phyloP scores from a whole-genome alignment of 2,329 filamentous ascomycete genomes.

The Fusarium pseudocircinatum region DNA sequence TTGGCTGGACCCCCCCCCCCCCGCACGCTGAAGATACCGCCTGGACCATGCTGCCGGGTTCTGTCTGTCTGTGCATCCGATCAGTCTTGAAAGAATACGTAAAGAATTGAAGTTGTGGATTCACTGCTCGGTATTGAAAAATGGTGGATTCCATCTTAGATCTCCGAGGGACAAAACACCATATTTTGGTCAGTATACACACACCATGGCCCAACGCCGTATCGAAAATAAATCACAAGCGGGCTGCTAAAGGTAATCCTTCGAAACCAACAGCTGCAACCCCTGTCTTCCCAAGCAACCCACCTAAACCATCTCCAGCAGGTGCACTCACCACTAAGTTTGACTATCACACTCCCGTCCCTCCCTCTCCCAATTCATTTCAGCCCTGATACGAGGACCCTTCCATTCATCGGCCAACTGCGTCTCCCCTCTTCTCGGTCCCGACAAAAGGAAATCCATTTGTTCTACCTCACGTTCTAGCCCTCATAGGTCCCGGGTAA shows the following conservation, averaged over 20 bases:
- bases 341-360: conserved; percentile 25
- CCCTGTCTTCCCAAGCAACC: conserved; percentile 21
- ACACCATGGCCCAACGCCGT: not conserved
- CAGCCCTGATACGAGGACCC: conserved; percentile 4
- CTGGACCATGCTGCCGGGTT: conserved; percentile 26
- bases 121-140: not conserved
- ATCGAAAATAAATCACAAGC: not conserved
- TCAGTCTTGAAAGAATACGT: not conserved
- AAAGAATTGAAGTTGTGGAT: not conserved
- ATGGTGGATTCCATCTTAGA: not conserved
- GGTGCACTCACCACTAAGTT: conserved; percentile 29
- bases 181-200: not conserved
- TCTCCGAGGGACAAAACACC: not conserved
- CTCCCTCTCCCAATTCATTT: conserved; percentile 1
- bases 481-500: not conserved
- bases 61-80: not conserved
- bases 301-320: conserved; percentile 31
- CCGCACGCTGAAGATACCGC: conserved; percentile 20
- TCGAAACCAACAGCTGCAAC: conserved; percentile 7
- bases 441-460: conserved; percentile 9
- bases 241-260: not conserved
- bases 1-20: conserved; percentile 20
- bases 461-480: not conserved
- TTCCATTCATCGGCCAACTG: conserved; percentile 11
- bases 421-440: conserved; percentile 20